Evolutionary conservation across 1,284 basidiomycete species (phyloP).

Genomic region (Cutaneotrichosporon mucoides): DNA sequence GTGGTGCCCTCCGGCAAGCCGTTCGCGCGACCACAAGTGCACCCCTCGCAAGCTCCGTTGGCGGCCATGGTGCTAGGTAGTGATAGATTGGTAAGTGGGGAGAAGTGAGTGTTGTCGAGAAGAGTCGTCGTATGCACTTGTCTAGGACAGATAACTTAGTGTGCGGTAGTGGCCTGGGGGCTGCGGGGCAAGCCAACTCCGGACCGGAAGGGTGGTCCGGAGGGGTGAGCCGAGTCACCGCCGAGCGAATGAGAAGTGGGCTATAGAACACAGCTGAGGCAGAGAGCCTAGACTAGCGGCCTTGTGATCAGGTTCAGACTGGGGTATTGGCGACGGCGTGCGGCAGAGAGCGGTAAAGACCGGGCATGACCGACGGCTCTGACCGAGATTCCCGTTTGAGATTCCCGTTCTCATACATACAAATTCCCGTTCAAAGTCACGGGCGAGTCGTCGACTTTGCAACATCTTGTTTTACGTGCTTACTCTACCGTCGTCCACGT

Average conservation of each 20-base stretch:
- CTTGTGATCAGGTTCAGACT: too few relatives aligned
- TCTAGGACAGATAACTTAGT: neutral
- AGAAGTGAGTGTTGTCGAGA: neutral
- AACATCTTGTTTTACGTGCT: too few relatives aligned
- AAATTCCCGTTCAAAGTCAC: too few relatives aligned
- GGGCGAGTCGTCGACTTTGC: too few relatives aligned
- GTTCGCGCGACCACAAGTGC: conserved; percentile 30
- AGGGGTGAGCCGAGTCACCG: neutral
- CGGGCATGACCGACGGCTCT: too few relatives aligned
- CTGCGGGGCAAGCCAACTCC: too few relatives aligned
- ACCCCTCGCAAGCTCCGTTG: conserved; percentile 26
- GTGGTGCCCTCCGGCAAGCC: conserved; percentile 5
- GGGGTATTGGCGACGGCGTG: too few relatives aligned
- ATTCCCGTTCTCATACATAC: too few relatives aligned
- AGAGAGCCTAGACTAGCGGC: neutral
- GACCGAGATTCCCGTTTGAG: too few relatives aligned
- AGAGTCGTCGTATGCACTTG: too few relatives aligned
- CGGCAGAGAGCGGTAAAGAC: too few relatives aligned
- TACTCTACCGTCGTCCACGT: too few relatives aligned
- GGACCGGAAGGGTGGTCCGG: neutral
- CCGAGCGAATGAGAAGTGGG: neutral
- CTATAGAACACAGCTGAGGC: neutral
- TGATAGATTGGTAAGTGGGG: neutral
- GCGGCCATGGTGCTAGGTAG: conserved; percentile 3
- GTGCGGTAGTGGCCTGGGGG: neutral